Conservation (phyloP, 352 stramenopile species). For the Pseudoperonospora humuli region DNA sequence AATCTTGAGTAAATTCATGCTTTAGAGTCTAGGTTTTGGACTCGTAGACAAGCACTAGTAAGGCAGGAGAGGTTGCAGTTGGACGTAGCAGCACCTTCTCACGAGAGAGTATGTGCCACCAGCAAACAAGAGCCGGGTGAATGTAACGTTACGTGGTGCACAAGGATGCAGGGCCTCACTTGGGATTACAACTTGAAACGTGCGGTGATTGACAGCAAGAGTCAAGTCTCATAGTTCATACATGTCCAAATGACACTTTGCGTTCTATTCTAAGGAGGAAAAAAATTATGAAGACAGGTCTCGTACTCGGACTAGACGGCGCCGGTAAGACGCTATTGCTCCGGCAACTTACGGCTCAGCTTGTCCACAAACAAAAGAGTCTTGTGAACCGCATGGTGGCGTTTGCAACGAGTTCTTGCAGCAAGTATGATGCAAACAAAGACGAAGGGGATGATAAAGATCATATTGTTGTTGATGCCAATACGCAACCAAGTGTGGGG, state of each 20-base stretch:
- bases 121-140: constrained; percentile 1
- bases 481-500: constrained; percentile 51
- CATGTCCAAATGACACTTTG: too few species aligned
- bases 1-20: too few species aligned
- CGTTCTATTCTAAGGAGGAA: constrained; percentile 11
- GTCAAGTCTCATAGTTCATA: too few species aligned
- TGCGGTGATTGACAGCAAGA: not conserved
- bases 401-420: constrained; percentile 15
- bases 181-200: too few species aligned
- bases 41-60: not conserved
- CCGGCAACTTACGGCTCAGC: constrained; percentile 42
- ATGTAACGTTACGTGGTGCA: not conserved
- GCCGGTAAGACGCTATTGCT: constrained; percentile 65
- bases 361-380: constrained; percentile 32
- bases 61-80: constrained; percentile 1
- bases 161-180: too few species aligned
- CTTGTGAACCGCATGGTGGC: constrained; percentile 35
- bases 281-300: constrained; percentile 57
- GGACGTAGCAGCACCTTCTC: constrained; percentile 11
- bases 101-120: not conserved
- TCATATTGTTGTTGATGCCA: constrained; percentile 15
- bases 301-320: constrained; percentile 61
- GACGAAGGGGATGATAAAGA: too few species aligned
- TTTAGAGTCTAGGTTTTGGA: not conserved
- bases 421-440: constrained; percentile 3